Base-by-base conservation (phyloP, 306 rosid species). In the Prunus kanzakura region DNA sequence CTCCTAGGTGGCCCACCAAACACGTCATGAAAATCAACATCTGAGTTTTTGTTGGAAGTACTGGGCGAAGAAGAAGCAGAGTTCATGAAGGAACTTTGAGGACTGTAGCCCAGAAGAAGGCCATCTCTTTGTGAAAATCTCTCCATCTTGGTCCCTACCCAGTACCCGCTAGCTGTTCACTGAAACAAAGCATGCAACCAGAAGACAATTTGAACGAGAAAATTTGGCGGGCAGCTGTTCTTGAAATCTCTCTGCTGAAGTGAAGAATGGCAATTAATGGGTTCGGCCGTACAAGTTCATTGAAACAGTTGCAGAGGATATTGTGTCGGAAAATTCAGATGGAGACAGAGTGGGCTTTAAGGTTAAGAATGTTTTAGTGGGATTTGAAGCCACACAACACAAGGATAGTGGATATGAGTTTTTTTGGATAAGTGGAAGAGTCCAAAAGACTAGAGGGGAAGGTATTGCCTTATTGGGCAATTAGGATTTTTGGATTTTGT, bases 1-100 rank as follows among this genome's bases (percentile, higher is more conserved):
- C 92, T 81, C 74, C 90, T 83, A 4, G 98, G 99, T 3, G 99
- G 99, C 0, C 99, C 99, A 0, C 99, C 96, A 22, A 92, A 96
- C 60, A 96, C 98, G 52, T 91, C 99, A 62, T 81, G 69, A 56
- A 96, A 96, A 83, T 96, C 99, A 22, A 89, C 82, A 25, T 89
- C 97, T 5, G 89, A 83, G 60, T 72, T 79, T 55, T 85, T 80
- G 74, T 32, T 27, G 3, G 92, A 72, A 8, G 83, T 74, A 8
- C 46, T 64, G 6, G 84, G 47, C 11, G 85, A 69, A 76, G 87
- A 77, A 69, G 78, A 25, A 61, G 10, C 67, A 11, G 89, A 79
- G 73, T 71, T 79, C 10, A 81, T 76, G 43, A 76, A 77, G 4
- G 87, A n/a, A 51, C 84, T 80, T 49, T 69, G 83, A 49, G 80